Base-by-base conservation (phyloP, 306 rosid species). In the Echinosophora koreensis region DNA sequence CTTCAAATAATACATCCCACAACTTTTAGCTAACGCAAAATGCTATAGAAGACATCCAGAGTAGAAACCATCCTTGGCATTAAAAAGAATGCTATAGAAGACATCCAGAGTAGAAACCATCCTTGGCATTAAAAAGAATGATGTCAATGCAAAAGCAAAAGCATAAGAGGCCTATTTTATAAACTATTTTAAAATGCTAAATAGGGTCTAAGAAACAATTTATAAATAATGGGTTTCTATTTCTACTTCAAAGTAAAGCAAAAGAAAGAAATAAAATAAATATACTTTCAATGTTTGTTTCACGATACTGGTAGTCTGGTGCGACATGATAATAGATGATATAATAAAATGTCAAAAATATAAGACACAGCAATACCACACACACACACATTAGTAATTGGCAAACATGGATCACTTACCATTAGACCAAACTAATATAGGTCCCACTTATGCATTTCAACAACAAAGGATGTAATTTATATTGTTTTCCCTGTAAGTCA, bases 31-130 rank as follows among this genome's bases (percentile, higher is more conserved):
- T 44, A 14, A 73, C 8, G 56, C 32, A 34, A 70, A 65, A 74
- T 14, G 77, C 55, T 4, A 46, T 15, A 52, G 56, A 60, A 52
- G 56, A 73, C 12, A 84, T 72, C 50, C 78, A 77, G n/a, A 52
- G 11, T 35, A 15, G 54, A 73, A 59, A 17, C 55, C 66, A 34
- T 59, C 69, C 50, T 41, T 37, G 30, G 65, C 56, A 74, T 61
- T 2, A 73, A 66, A 77, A 51, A n/a, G 69, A 66, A 75, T n/a
- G 77, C 55, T 5, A 47, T 16, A 54, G 56, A 61, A 52, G 57
- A 73, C 13, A 85, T 72, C 51, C 78, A 77, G n/a, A 54, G 8
- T 37, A 15, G 55, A 73, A 60, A 18, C 55, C 66, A 34, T 59
- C 69, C 42, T 41, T 37, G 32, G 65, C 56, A 74, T 61, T 2